Evolutionary conservation across 768 basidiomycete genomes (phyloP).

Genomic region (Boletus barrowsii): DNA sequence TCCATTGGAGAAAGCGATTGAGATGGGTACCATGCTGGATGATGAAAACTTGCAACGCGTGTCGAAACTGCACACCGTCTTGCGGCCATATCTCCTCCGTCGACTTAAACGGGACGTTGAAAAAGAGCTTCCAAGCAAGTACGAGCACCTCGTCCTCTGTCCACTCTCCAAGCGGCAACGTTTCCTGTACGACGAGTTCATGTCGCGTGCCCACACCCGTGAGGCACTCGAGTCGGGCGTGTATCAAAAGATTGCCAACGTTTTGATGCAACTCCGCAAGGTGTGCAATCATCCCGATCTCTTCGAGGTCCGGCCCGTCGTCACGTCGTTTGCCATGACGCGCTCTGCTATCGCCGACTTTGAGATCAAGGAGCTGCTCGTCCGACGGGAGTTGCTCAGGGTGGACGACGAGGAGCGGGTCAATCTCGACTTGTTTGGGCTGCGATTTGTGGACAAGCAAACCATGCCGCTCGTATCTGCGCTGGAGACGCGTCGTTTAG

Average conservation of each 20-base stretch:
- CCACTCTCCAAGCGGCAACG: conserved; percentile 88
- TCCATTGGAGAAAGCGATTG: conserved; percentile 91
- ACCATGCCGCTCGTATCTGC: conserved; percentile 51
- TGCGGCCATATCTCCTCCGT: conserved; percentile 94
- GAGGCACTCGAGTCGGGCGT: conserved; percentile 81
- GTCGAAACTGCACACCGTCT: conserved; percentile 84
- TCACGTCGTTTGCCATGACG: conserved; percentile 70
- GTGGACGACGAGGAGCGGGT: conserved; percentile 50
- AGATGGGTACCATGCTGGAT: conserved; percentile 71
- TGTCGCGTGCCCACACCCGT: conserved; percentile 81
- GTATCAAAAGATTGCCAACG: conserved; percentile 88
- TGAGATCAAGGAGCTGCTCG: conserved; percentile 83
- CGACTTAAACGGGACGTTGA: conserved; percentile 98
- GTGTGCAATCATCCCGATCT: conserved; percentile 94
- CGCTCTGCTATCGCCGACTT: conserved; percentile 76
- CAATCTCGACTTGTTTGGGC: conserved; percentile 61
- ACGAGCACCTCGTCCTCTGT: conserved; percentile 86
- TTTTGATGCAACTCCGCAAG: conserved; percentile 97
- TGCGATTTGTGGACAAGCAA: conserved; percentile 60
- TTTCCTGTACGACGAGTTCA: conserved; percentile 96
- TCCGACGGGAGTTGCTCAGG: conserved; percentile 69
- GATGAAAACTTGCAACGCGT: conserved; percentile 85
- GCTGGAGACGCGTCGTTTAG: conserved; percentile 52
- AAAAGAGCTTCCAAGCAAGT: conserved; percentile 91
- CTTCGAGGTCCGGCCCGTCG: conserved; percentile 84